These are phyloP conservation scores for Ceratobasidium papillatum DNA, from an alignment of 1,284 basidiomycete species.

Conservation along the genomic window DNA sequence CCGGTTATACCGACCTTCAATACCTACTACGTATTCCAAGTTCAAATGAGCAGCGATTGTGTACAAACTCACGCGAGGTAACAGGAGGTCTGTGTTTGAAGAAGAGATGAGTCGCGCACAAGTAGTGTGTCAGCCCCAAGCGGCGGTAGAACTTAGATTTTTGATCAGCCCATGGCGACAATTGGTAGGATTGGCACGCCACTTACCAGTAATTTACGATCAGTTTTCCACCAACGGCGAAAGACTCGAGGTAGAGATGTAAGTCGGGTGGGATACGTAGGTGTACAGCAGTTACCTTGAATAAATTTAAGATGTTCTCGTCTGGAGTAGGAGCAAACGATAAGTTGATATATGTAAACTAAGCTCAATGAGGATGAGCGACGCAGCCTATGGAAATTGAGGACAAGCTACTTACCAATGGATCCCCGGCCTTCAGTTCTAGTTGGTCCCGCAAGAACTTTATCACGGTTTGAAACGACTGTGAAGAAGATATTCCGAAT, in stretches of 20 bases:
- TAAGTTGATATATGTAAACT: slow-evolving; percentile 11
- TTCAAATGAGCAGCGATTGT: too few species aligned
- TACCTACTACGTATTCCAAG: too few species aligned
- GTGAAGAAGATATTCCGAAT: background rate
- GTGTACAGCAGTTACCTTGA: background rate
- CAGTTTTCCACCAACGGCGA: background rate
- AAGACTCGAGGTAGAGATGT: background rate
- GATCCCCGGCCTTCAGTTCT: background rate
- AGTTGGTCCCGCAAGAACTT: background rate
- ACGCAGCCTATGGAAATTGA: background rate
- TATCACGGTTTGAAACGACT: background rate
- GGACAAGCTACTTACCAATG: background rate
- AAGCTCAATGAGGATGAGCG: background rate
- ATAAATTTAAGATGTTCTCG: background rate
- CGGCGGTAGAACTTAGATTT: background rate
- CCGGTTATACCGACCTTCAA: too few species aligned
- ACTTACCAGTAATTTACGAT: slow-evolving; percentile 6
- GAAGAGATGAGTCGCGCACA: too few species aligned
- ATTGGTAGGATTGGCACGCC: background rate
- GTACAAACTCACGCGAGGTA: too few species aligned
- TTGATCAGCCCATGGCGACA: too few species aligned
- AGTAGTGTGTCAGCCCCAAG: too few species aligned
- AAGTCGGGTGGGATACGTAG: background rate
- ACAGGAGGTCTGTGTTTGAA: too few species aligned
- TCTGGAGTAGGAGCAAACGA: background rate